Evolutionary conservation across 1,284 basidiomycete genomes (phyloP).

Genomic region (Tausonia pullulans): DNA sequence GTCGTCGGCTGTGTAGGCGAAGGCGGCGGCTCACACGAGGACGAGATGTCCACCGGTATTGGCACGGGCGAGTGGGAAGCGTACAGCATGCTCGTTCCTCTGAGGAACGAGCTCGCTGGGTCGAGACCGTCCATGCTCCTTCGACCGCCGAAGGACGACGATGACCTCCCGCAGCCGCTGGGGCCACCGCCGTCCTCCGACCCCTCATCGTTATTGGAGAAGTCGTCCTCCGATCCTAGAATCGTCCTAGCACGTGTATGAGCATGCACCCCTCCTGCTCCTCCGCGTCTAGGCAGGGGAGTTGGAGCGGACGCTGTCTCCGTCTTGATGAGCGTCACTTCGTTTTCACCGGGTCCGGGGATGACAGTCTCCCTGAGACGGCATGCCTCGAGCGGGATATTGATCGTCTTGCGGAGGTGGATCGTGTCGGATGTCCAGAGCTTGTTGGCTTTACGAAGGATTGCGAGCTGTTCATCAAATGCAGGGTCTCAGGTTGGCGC

Average conservation of each 20-base stretch:
- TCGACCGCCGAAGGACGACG: too few relatives aligned
- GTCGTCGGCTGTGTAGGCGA: neutral
- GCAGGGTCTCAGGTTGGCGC: too few relatives aligned
- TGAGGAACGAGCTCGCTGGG: too few relatives aligned
- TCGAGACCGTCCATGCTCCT: too few relatives aligned
- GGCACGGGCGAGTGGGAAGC: neutral
- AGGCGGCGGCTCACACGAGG: neutral
- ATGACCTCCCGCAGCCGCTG: too few relatives aligned
- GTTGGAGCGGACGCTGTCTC: neutral
- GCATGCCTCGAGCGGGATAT: constrained; percentile 52
- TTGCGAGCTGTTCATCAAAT: constrained; percentile 39
- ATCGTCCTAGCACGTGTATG: neutral
- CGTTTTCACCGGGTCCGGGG: constrained; percentile 29
- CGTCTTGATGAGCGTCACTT: constrained; percentile 28
- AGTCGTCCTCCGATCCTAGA: too few relatives aligned
- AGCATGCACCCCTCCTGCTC: neutral
- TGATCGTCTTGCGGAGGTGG: constrained; percentile 66
- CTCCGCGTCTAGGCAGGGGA: neutral
- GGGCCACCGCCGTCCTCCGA: too few relatives aligned
- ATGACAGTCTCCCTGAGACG: constrained; percentile 28
- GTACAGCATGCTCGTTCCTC: constrained; percentile 5
- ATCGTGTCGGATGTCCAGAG: constrained; percentile 83
- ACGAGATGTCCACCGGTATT: neutral
- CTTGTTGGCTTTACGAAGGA: constrained; percentile 75
- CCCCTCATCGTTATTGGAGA: too few relatives aligned